Conservation (phyloP, 139 green algal species). For the Dunaliella sp. region DNA sequence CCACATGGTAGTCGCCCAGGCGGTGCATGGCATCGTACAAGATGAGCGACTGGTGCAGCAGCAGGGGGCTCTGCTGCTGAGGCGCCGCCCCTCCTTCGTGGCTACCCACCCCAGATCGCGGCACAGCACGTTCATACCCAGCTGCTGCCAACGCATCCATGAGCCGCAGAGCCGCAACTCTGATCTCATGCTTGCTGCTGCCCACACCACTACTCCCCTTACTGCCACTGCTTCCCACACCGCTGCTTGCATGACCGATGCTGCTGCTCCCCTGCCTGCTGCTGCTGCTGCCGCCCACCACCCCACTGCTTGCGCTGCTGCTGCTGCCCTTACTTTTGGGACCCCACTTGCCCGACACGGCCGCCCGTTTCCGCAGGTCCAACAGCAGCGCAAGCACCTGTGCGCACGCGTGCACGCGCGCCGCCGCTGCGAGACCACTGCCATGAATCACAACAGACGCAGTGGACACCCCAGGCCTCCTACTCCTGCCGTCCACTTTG, state of each 20-base stretch:
- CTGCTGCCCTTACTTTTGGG: background rate
- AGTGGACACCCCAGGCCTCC: too few relatives aligned
- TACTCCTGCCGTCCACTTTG: too few relatives aligned
- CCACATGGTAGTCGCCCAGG: background rate
- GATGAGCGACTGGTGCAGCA: background rate
- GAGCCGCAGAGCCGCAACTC: background rate
- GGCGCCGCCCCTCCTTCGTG: background rate
- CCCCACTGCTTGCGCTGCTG: too few relatives aligned
- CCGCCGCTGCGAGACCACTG: background rate
- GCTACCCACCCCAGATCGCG: background rate
- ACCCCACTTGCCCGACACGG: background rate
- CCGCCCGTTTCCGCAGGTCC: constrained; percentile 12
- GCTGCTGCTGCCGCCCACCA: too few relatives aligned
- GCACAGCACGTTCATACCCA: background rate
- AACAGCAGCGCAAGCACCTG: constrained; percentile 10
- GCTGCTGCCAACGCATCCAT: background rate
- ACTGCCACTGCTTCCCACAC: too few relatives aligned
- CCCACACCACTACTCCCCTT: too few relatives aligned
- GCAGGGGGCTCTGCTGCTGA: background rate
- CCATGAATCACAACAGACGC: too few relatives aligned
- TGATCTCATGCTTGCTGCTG: constrained; percentile 8
- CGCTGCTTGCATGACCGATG: too few relatives aligned
- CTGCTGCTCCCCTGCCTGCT: too few relatives aligned
- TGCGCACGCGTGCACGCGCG: background rate
- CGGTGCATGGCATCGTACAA: background rate